Percentiles rank a stretch among this genome's conserved stretches.
These are phyloP conservation scores for Colletotrichum falcatum DNA, from an alignment of 2,329 filamentous ascomycete genomes.

Conservation along the genomic window DNA sequence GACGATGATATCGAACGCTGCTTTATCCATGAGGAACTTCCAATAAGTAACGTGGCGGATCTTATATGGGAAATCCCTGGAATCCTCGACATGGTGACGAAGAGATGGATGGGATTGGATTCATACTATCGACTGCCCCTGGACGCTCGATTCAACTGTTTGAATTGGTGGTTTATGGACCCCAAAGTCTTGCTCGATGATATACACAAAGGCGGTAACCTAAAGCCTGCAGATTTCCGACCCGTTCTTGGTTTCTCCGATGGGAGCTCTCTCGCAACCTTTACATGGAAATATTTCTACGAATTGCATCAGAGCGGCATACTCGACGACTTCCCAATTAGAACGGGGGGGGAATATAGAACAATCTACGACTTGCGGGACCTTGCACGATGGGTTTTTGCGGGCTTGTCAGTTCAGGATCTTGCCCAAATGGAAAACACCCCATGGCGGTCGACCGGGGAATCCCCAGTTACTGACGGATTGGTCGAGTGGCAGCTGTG, in stretches of 20 bases:
- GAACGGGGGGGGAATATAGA: neutral
- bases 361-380: rapidly evolving
- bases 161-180: rapidly evolving
- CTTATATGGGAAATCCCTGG: rapidly evolving
- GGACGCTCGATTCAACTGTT: neutral
- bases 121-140: neutral
- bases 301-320: neutral
- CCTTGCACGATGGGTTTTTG: neutral
- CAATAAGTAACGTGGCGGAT: neutral
- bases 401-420: neutral
- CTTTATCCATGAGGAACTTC: neutral
- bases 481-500: neutral
- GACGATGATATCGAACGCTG: neutral
- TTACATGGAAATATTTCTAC: rapidly evolving
- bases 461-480: too few species aligned
- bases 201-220: neutral
- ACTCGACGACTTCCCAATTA: neutral
- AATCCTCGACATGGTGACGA: neutral
- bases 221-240: neutral
- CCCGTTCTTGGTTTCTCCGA: neutral
- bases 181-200: neutral
- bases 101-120: neutral
- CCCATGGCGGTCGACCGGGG: rapidly evolving
- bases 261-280: rapidly evolving
- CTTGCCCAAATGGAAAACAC: neutral